phyloP scores from a whole-genome alignment of 2,329 filamentous ascomycete genomes.

The Neofusicoccum umdonicola region DNA sequence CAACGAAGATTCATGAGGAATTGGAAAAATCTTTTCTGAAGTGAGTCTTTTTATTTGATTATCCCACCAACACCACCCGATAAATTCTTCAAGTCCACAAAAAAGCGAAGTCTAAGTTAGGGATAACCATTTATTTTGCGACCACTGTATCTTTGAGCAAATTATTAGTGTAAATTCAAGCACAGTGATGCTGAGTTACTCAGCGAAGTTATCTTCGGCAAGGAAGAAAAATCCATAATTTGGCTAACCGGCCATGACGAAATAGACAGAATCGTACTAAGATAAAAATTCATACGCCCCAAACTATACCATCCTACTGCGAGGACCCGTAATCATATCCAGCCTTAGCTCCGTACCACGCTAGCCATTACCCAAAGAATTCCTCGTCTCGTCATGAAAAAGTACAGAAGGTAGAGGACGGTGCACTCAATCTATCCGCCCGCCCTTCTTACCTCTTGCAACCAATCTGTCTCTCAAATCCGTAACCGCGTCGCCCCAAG shows the following conservation, averaged over 20 bases:
- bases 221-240: not conserved
- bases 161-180: too few relatives aligned
- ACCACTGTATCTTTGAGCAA: too few relatives aligned
- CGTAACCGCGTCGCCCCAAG: conserved; percentile 43
- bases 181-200: too few relatives aligned
- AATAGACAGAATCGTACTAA: not conserved
- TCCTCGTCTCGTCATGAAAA: not conserved
- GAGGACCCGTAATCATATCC: not conserved
- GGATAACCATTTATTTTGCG: too few relatives aligned
- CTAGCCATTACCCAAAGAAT: not conserved
- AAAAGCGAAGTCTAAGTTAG: too few relatives aligned
- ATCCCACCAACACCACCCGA: too few relatives aligned
- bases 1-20: too few relatives aligned
- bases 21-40: too few relatives aligned
- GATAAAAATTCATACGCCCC: too few relatives aligned
- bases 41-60: too few relatives aligned
- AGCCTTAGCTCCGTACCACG: not conserved
- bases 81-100: too few relatives aligned
- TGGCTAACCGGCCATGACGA: not conserved
- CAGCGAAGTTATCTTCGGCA: too few relatives aligned
- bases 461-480: conserved; percentile 45
- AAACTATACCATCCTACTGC: not conserved
- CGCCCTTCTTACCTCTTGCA: conserved; percentile 44
- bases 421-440: conserved; percentile 28
- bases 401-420: not conserved